phyloP scores from a whole-genome alignment of 75 land plant genomes.

The Chamaecyparis obtusa region DNA sequence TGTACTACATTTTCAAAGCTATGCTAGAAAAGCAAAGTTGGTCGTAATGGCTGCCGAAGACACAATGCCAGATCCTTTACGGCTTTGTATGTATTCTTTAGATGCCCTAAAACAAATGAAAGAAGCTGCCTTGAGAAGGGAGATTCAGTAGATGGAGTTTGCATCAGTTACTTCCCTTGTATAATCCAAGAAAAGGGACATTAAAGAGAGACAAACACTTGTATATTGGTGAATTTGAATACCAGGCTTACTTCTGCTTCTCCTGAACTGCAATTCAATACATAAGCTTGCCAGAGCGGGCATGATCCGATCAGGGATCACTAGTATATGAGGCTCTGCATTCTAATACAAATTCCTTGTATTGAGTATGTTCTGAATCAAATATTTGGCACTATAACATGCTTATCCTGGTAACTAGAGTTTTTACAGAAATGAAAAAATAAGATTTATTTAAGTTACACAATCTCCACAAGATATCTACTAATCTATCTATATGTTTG shows the following conservation, averaged over 20 bases:
- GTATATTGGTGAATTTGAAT: conserved; percentile 72
- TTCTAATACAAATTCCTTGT: conserved; percentile 44
- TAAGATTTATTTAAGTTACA: neutral
- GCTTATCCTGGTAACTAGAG: conserved; percentile 18
- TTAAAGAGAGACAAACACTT: conserved; percentile 78
- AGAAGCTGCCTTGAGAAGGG: conserved; percentile 5
- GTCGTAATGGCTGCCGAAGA: conserved; percentile 25
- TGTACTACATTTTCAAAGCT: conserved; percentile 32
- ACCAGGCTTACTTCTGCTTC: conserved; percentile 43
- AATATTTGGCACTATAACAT: conserved; percentile 31
- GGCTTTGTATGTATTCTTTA: conserved; percentile 17
- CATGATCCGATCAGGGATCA: conserved; percentile 32
- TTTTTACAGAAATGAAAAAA: neutral
- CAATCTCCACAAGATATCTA: too few relatives aligned
- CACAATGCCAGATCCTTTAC: conserved; percentile 33
- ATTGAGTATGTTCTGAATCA: conserved; percentile 7
- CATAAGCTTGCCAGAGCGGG: conserved; percentile 75
- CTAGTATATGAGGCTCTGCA: conserved; percentile 38
- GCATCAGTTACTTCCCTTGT: conserved; percentile 48
- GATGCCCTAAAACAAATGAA: conserved; percentile 35
- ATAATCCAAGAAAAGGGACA: conserved; percentile 76
- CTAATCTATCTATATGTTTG: too few relatives aligned
- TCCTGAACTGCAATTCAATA: conserved; percentile 42
- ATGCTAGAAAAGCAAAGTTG: conserved; percentile 32
- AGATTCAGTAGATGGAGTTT: conserved; percentile 15